Evolutionary conservation across 208 protist species (phyloP).

Genomic region (Tritrichomonas musculus): DNA sequence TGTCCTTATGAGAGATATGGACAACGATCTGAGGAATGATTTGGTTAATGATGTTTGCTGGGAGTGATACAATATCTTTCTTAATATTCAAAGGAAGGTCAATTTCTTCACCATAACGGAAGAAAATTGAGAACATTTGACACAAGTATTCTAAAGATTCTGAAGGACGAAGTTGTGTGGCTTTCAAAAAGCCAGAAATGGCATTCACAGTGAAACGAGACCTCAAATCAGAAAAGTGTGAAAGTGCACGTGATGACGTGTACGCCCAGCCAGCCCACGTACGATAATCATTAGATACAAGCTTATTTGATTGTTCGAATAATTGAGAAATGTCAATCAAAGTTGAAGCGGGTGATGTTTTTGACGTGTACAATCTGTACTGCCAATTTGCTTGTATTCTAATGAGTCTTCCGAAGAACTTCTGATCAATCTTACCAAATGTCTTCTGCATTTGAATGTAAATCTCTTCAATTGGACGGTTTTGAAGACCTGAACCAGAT

Average conservation of each 20-base stretch:
- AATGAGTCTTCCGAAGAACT: neutral
- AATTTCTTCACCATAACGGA: neutral
- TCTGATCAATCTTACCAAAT: too few species aligned
- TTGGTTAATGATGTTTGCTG: neutral
- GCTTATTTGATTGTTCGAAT: neutral
- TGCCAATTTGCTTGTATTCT: conserved; percentile 15
- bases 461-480: too few species aligned
- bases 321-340: neutral
- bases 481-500: too few species aligned
- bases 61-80: neutral
- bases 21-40: conserved; percentile 27
- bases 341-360: neutral
- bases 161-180: neutral
- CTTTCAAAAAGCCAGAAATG: neutral
- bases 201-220: neutral
- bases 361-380: neutral
- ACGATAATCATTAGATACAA: neutral
- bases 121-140: conserved; percentile 26
- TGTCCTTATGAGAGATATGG: neutral
- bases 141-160: conserved; percentile 25
- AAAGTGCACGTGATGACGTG: neutral
- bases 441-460: too few species aligned
- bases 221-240: neutral
- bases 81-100: neutral
- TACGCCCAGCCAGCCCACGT: conserved; percentile 4